Evolutionary conservation across 2,329 filamentous ascomycete genomes (phyloP), one percentile per base, ranked within the genome.

Genomic region (Neonectria punicea): DNA sequence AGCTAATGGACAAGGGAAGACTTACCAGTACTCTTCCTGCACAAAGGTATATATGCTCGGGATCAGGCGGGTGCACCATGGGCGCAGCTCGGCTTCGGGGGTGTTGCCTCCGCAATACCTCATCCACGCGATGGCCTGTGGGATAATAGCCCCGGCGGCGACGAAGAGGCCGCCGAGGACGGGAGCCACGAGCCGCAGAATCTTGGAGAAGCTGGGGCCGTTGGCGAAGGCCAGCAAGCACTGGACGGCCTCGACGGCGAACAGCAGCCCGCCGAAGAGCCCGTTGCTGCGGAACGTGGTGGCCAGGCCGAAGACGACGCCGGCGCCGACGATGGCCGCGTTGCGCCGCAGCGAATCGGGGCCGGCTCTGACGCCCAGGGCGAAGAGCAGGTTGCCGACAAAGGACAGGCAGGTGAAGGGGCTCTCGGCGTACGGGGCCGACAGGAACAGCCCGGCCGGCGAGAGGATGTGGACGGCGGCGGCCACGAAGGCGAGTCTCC

Each of bases 21-120:
- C 89, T 78, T 85, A 97, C 94, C 96, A 99, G 79, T 99, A 98
- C 73, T 92, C 84, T 50, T 85, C 85, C 77, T 99, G 96, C 2
- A 98, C 95, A 83, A 92, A 98, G 0, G 89, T 86, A 80, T 97
- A 98, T 65, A 99, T 94, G 77, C 93, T 97, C 4, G 96, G 96
- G 13, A 94, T 68, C n/a, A 80, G 77, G 18, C 82, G 84, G 20
- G 79, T 76, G 77, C 96, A 99, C 96, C 96, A 99, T 4, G 89
- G 87, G 61, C 92, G 83, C 58, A 82, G 65, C 63, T 74, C 74
- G 8, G 72, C 71, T 47, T 75, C 73, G 18, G 75, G 69, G 14
- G 57, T 25, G 11, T 58, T 47, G 28, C 66, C 62, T 41, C 70
- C 65, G 73, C 93, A 97, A 77, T 91, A 98, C 44, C 88, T 85